Percentiles rank a stretch among this genome's conserved stretches.
These are phyloP conservation scores for Ogataea trehaloabstinens DNA, from an alignment of 805 yeast species.

Conservation along the genomic window DNA sequence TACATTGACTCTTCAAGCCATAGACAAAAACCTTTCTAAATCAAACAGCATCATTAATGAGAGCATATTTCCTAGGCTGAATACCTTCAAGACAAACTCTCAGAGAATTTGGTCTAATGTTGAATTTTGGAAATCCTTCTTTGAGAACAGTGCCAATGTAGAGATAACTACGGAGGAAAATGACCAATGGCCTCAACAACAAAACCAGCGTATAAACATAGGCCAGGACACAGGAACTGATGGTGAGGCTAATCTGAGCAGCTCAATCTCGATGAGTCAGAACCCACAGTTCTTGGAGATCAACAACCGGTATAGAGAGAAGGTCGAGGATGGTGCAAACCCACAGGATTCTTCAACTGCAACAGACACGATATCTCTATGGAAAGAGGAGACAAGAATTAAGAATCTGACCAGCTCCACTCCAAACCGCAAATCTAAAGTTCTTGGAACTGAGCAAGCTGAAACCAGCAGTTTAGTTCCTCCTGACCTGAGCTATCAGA, in stretches of 20 bases:
- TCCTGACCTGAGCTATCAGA: conserved; percentile 4
- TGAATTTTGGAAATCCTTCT: conserved; percentile 73
- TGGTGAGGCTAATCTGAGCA: conserved; percentile 4
- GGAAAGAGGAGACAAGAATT: conserved; percentile 18
- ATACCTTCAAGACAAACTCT: conserved; percentile 56
- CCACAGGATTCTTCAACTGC: conserved; percentile 15
- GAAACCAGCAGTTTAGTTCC: conserved; percentile 12
- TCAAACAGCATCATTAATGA: conserved; percentile 69
- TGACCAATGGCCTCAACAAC: conserved; percentile 5
- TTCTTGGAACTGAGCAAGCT: conserved; percentile 1
- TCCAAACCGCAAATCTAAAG: conserved; percentile 17
- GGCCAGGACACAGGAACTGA: background rate
- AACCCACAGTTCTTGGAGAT: conserved; percentile 14
- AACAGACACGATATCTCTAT: conserved; percentile 17
- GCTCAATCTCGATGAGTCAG: conserved; percentile 11
- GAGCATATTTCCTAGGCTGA: conserved; percentile 64
- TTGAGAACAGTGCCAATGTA: conserved; percentile 48
- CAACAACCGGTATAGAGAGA: conserved; percentile 16
- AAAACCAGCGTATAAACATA: background rate
- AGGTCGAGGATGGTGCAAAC: conserved; percentile 9
- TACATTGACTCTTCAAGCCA: conserved; percentile 71
- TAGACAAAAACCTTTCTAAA: conserved; percentile 68
- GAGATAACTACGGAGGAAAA: conserved; percentile 24
- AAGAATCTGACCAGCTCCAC: conserved; percentile 20
- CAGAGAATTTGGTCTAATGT: conserved; percentile 63